Evolutionary conservation across 2,329 filamentous ascomycete species (phyloP).

Genomic region (Penicillium digitatum): DNA sequence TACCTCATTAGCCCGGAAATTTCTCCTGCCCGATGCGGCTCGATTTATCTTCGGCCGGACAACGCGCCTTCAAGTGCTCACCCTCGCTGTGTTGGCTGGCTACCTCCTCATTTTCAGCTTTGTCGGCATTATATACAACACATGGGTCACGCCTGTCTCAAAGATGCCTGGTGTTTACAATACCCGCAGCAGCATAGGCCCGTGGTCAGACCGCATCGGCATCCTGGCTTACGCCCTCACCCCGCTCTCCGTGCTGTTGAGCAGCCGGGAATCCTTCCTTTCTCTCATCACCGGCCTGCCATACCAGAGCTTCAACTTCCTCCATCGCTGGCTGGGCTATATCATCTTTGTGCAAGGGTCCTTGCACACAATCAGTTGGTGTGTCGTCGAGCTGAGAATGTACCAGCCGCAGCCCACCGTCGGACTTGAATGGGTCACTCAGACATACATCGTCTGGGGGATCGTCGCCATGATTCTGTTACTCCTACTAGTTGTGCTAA

Average conservation of each 20-base stretch:
- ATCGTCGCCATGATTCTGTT: constrained; percentile 64
- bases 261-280: constrained; percentile 66
- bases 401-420: constrained; percentile 68
- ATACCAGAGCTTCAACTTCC: constrained; percentile 72
- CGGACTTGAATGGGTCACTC: constrained; percentile 54
- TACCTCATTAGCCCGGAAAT: constrained; percentile 43
- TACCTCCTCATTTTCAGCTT: constrained; percentile 69
- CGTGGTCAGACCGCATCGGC: constrained; percentile 66
- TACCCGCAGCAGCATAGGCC: constrained; percentile 62
- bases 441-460: constrained; percentile 71
- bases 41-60: constrained; percentile 61
- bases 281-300: constrained; percentile 68
- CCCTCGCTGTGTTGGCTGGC: constrained; percentile 54
- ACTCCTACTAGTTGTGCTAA: constrained; percentile 58
- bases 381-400: constrained; percentile 59
- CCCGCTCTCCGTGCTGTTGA: constrained; percentile 63
- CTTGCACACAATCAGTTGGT: constrained; percentile 70
- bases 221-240: constrained; percentile 70
- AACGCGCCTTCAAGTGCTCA: constrained; percentile 63
- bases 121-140: constrained; percentile 63
- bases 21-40: constrained; percentile 59
- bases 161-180: constrained; percentile 54
- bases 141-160: constrained; percentile 67
- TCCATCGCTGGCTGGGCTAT: constrained; percentile 72
- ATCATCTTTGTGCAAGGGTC: constrained; percentile 65